Evolutionary conservation across 495 filamentous ascomycete genomes (phyloP), one percentile per base, ranked within the genome.

Genomic region (Tirmania nivea): DNA sequence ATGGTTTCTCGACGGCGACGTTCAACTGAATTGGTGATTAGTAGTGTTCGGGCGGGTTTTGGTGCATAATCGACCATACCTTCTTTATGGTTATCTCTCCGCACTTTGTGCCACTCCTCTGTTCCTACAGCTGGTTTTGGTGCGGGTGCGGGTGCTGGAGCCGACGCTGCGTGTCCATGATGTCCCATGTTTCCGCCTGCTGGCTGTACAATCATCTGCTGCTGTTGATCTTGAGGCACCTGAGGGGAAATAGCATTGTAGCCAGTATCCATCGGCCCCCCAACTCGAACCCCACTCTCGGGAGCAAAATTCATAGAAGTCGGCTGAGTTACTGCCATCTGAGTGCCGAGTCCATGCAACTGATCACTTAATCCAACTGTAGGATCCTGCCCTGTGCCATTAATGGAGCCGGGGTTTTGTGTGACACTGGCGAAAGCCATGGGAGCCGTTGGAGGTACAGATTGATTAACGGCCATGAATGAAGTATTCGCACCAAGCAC

Each of bases 31-130:
- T 50, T 50, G 19, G 10, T 52, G 42, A 52, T 52, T 42, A 45
- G 21, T 7, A n/a, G 39, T 49, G 9, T 14, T 49, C 21, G 14
- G 34, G 34, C 3, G 19, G 34, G 39, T 36, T n/a, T 57, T 8
- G 14, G 25, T 20, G 60, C 56, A 25, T 48, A 10, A 54, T 51
- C 11, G 2, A 36, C 69, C 76, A 57, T 69, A 93, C 90, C 90
- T 74, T 97, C 90, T 76, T 97, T 97, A 71, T 97, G 90, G 61
- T 96, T 97, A 64, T 97, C 92, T 65, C 89, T 89, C 59, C 90
- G 78, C 56, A 94, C 79, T 67, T 89, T 90, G 68, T 97, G 90
- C 90, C 90, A 97, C 64, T 97, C 90, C 34, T 94, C 88, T 1
- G 87, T 88, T 8, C 90, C 90, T 25, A 97, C 90, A 8, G 83